Base-by-base conservation (phyloP, 2,329 filamentous ascomycete species). In the Cercospora canescens region DNA sequence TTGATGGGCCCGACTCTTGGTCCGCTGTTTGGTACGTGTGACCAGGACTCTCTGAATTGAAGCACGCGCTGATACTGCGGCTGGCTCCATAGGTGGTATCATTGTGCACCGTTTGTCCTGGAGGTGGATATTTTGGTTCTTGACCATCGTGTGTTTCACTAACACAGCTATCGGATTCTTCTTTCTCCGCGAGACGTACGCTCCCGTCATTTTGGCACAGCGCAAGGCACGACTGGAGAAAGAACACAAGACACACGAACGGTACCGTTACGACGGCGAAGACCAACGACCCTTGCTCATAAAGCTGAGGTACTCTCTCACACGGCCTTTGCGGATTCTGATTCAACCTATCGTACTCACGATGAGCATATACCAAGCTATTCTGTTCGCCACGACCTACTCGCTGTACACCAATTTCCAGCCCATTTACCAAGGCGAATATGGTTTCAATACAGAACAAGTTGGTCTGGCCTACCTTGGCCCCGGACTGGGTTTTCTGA, bases 121-220 rank as follows among this genome's bases (percentile, higher is more conserved):
- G 82, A 75, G 82, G 32, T 84, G 81, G 82, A 78, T 81, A 41
- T 84, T 84, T 72, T 83, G 81, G 79, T 74, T 82, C 34, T 73
- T 82, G 66, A 78, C 79, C 0, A 79, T 83, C 28, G 74, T 82
- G 0, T 81, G 78, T 71, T 71, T 65, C 45, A 66, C 79, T 64
- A 82, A 81, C 62, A 82, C 80, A 0, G 67, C 79, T 1, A 76
- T 76, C 1, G 81, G 79, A 9, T 82, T 77, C 69, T 76, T 83
- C 59, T 79, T 83, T 64, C 74, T 83, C 4, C 72, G 75, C n/a
- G 81, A 83, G 61, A 81, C 79, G 0, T 83, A 81, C 60, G 78
- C 80, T 0, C 81, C 81, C 0, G 73, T 79, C 4, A 77, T 83
- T 6, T 75, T 83, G 3, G 66, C 71, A 5, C 62, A 65, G 26